Conservation (phyloP, 2,329 filamentous ascomycete species). For the Aspergillus brunneoviolaceus region DNA sequence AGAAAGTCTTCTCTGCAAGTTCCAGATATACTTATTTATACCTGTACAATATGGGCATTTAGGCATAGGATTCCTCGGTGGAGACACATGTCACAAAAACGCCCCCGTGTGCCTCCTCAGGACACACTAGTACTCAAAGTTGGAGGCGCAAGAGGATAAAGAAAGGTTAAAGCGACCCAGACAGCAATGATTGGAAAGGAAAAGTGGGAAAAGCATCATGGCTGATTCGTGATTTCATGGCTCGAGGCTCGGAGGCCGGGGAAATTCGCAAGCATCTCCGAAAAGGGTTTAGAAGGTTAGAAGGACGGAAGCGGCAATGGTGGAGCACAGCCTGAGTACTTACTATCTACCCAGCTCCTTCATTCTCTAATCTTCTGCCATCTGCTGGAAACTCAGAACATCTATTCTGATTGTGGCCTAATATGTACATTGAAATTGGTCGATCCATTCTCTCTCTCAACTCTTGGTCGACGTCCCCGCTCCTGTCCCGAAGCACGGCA, state of each 20-base stretch:
- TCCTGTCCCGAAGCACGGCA: slow-evolving; percentile 40
- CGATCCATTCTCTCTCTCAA: neutral
- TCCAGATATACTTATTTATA: no score
- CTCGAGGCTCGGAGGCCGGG: neutral
- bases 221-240: neutral
- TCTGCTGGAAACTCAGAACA: no score
- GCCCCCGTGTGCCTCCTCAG: neutral
- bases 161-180: neutral
- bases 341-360: neutral
- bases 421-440: neutral
- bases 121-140: neutral
- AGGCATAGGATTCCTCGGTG: neutral
- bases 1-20: no score
- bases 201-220: neutral
- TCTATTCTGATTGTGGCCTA: neutral
- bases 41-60: neutral
- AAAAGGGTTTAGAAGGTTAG: slow-evolving; percentile 10
- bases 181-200: slow-evolving; percentile 1
- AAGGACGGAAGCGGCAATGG: neutral
- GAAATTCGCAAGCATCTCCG: slow-evolving; percentile 15
- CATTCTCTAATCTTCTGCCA: neutral
- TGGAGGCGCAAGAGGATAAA: neutral
- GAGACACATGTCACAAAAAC: neutral
- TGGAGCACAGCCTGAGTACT: neutral
- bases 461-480: neutral